Percentiles rank a stretch among this genome's conserved stretches.
Conservation (phyloP, 768 basidiomycete genomes). For the Russula sp. region DNA sequence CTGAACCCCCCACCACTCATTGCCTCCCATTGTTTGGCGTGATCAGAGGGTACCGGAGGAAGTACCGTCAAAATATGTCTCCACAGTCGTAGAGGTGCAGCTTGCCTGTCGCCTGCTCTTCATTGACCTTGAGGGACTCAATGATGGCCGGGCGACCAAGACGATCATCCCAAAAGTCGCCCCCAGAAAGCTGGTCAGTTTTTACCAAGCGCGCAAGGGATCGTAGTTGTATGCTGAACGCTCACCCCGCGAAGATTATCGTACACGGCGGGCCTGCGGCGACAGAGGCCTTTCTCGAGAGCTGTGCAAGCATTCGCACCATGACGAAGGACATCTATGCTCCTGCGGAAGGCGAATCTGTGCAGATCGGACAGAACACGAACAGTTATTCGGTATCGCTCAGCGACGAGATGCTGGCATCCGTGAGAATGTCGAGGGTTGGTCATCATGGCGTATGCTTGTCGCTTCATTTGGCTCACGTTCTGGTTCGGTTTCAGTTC, state of each 20-base stretch:
- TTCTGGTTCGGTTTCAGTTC: slow-evolving; percentile 46
- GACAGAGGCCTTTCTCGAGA: slow-evolving; percentile 66
- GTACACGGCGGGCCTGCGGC: slow-evolving; percentile 69
- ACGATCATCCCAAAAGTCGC: slow-evolving; percentile 95
- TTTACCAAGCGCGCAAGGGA: background rate
- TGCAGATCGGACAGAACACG: slow-evolving; percentile 94
- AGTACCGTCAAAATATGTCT: slow-evolving; percentile 86
- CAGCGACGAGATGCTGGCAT: slow-evolving; percentile 76
- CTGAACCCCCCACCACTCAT: background rate
- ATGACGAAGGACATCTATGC: slow-evolving; percentile 92
- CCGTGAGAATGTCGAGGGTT: slow-evolving; percentile 82
- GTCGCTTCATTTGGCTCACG: too few species aligned
- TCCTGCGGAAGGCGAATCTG: slow-evolving; percentile 63
- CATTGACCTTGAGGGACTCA: slow-evolving; percentile 93
- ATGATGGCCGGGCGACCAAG: slow-evolving; percentile 95
- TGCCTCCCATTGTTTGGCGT: slow-evolving; percentile 16
- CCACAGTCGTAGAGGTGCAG: slow-evolving; percentile 67
- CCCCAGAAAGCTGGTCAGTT: slow-evolving; percentile 83
- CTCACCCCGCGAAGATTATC: slow-evolving; percentile 54
- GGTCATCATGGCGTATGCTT: slow-evolving; percentile 26
- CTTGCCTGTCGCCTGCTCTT: slow-evolving; percentile 82
- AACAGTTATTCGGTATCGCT: slow-evolving; percentile 92
- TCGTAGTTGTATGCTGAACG: slow-evolving; percentile 3
- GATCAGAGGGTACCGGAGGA: slow-evolving; percentile 66
- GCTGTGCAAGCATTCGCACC: slow-evolving; percentile 73